Conservation (phyloP, 2,329 filamentous ascomycete genomes). For the Sarocladium brachiariae region DNA sequence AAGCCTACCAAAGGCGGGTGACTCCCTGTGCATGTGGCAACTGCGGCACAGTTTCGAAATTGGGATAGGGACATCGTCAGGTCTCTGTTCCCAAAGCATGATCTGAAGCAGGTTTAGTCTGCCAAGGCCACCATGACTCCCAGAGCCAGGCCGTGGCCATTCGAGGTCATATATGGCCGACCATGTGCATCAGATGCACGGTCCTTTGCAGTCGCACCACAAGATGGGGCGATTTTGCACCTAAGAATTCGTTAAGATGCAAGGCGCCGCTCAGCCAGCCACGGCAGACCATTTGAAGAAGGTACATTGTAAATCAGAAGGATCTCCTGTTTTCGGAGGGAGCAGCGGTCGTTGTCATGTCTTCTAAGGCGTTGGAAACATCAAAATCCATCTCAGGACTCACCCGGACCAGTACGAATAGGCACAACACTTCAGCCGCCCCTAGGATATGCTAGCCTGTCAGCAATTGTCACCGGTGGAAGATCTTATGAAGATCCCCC, state of each 20-base stretch:
- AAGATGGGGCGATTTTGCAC: background rate
- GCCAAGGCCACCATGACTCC: too few species aligned
- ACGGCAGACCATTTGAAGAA: background rate
- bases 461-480: background rate
- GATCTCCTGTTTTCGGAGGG: too few species aligned
- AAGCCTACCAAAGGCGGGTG: background rate
- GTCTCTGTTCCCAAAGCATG: too few species aligned
- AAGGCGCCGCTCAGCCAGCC: background rate
- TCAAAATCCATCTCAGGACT: background rate
- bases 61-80: too few species aligned
- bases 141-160: too few species aligned
- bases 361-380: too few species aligned
- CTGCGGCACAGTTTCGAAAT: too few species aligned
- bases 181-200: too few species aligned
- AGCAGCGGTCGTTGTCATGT: too few species aligned
- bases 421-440: background rate
- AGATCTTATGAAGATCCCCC: constrained; percentile 7
- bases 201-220: background rate
- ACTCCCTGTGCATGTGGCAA: background rate
- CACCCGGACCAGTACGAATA: background rate
- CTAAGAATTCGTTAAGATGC: background rate
- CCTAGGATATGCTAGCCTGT: background rate
- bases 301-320: background rate
- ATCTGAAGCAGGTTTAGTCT: too few species aligned
- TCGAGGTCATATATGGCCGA: too few species aligned